Evolutionary conservation across 257 asterid genomes (phyloP), one percentile per base, ranked within the genome.

Genomic region (Ilex aquifolium): DNA sequence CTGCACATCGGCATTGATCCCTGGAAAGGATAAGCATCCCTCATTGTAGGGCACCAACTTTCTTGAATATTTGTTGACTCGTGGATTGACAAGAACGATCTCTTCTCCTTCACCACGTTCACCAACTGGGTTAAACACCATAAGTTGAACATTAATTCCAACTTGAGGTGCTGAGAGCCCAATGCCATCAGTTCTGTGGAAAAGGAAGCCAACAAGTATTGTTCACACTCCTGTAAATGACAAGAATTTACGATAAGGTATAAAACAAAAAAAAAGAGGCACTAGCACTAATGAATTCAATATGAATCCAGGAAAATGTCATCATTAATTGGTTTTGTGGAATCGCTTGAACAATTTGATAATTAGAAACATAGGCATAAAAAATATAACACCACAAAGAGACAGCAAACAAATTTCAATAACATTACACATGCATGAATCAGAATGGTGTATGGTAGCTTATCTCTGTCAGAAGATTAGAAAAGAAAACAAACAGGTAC

Each of bases 121-220:
- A 6, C 90, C 95, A 60, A 60, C 85, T 7, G 88, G 82, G 84
- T 93, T 93, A 74, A 93, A 93, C 78, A 93, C 95, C 96, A 90
- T 93, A 59, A 92, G 93, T 65, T 78, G 95, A 61, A 89, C 79
- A 71, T 87, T 90, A 21, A 85, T 79, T 65, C 97, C 99, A 63
- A 93, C 99, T 75, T 93, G 97, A 39, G 99, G 97, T 36, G 96
- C 97, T 5, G 97, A 81, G 52, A 93, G 91, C 75, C 99, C 99
- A 64, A 90, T 84, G 61, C 99, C 99, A 72, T 87, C 97, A 63
- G 97, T 90, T 79, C 97, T 89, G 91, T 76, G 70, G 65, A 77
- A 71, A 67, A 66, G 36, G 58, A 76, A 76, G 65, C 78, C 77
- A 78, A 77, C 61, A 71, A 75, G 48, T 57, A 79, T 61, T 70